Evolutionary conservation across 2,329 filamentous ascomycete genomes (phyloP).

Genomic region (Pyricularia sp.): DNA sequence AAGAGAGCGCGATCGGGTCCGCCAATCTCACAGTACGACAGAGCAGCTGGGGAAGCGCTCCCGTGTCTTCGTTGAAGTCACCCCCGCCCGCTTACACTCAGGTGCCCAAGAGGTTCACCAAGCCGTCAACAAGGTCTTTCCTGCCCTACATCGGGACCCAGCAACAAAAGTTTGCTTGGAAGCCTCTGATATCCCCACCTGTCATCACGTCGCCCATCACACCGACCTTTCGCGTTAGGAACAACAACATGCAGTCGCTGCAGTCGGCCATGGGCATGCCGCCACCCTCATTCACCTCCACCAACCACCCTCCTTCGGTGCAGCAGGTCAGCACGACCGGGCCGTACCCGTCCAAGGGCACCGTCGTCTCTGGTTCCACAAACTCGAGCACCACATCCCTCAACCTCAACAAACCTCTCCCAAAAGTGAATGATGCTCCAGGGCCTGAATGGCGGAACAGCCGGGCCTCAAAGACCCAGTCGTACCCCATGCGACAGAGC

Average conservation of each 20-base stretch:
- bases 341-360: not conserved
- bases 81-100: not conserved
- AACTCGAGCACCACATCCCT: not conserved
- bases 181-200: not conserved
- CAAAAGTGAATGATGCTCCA: slow-evolving; percentile 2
- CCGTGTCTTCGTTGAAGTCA: not conserved
- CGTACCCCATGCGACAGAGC: not conserved
- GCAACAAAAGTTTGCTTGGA: not conserved
- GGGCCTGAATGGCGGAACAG: not conserved
- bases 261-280: not conserved
- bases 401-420: slow-evolving; percentile 21
- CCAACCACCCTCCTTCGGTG: not conserved
- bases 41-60: not conserved
- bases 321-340: not conserved
- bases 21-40: not conserved
- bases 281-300: not conserved
- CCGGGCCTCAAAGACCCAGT: not conserved
- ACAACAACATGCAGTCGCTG: not conserved
- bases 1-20: not conserved
- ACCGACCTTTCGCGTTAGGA: not conserved
- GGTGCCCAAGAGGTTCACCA: not conserved
- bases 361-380: not conserved
- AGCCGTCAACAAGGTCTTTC: not conserved
- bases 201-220: slow-evolving; percentile 1
- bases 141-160: not conserved